Base-by-base conservation (phyloP, 2,329 filamentous ascomycete genomes). In the Blumeria graminis region DNA sequence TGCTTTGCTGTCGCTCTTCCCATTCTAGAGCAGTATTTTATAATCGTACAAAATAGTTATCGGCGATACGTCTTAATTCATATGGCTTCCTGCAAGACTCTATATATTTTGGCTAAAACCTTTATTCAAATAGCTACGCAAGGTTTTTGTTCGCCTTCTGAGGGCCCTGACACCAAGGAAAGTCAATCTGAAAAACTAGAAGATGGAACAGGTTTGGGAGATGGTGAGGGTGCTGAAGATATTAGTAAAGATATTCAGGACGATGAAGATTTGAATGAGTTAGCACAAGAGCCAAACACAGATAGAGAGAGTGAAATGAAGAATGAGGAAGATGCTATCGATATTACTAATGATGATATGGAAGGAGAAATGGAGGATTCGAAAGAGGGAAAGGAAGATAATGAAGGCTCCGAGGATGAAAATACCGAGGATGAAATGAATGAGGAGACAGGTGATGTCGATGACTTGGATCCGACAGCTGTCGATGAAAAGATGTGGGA, bases 401-500 rank as follows among this genome's bases (percentile, higher is more conserved):
- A 80, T 8, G 77, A 76, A 1, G 78, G 78, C 22, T 77, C 80
- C 16, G 77, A 76, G 43, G 76, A 82, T 55, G 77, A 79, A 35
- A 76, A 84, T 32, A 77, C 80, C 46, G 76, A 81, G 35, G 72
- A 82, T n/a, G 82, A 86, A 55, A 82, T 93, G 66, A 88, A 95
- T 61, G 89, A 94, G 63, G 87, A 96, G 68, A 78, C 84, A 5
- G 92, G 89, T 1, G 84, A 88, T 63, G 88, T 96, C 10, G 86
- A 95, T 69, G 87, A 94, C 63, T 73, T 94, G 45, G 90, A 94
- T 62, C 83, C 87, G 11, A 84, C 81, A 14, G 86, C 90, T 18
- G 84, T 96, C 1, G 93, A 98, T 66, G 93, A 98, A 71, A 98
- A 96, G 73, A 88, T 96, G 77, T 98, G 92, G 92, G 89, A 98